phyloP scores from a whole-genome alignment of 2,329 filamentous ascomycete species.

The Talaromyces atroroseus region DNA sequence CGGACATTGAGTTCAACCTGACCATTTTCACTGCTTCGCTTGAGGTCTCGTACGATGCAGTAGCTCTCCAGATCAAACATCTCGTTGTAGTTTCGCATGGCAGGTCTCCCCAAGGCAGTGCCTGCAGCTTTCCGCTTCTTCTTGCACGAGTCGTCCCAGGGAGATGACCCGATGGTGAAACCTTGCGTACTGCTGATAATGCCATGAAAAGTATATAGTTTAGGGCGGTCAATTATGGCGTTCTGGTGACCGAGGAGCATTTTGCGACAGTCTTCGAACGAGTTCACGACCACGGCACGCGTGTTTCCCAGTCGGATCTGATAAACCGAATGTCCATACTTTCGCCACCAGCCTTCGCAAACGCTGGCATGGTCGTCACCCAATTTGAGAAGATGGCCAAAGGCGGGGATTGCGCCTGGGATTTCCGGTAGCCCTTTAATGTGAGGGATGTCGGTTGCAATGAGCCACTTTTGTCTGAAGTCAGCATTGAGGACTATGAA shows the following conservation, averaged over 20 bases:
- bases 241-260: conserved; percentile 69
- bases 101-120: conserved; percentile 65
- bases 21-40: conserved; percentile 54
- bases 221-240: conserved; percentile 66
- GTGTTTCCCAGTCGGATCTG: conserved; percentile 42
- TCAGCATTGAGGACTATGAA: background rate
- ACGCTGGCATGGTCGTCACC: conserved; percentile 50
- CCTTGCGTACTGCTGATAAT: conserved; percentile 65
- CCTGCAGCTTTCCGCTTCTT: conserved; percentile 65
- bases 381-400: conserved; percentile 55
- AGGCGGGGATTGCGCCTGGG: conserved; percentile 50
- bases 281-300: conserved; percentile 66
- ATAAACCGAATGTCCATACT: conserved; percentile 50
- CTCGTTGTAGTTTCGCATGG: conserved; percentile 66
- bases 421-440: conserved; percentile 55
- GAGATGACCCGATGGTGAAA: conserved; percentile 71
- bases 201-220: conserved; percentile 68
- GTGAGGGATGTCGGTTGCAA: conserved; percentile 47
- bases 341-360: conserved; percentile 49
- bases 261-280: conserved; percentile 60
- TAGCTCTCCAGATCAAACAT: conserved; percentile 69
- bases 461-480: background rate
- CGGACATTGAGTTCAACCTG: conserved; percentile 58
- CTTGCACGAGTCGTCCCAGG: conserved; percentile 72
- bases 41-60: conserved; percentile 61